phyloP scores from a whole-genome alignment of 2,329 filamentous ascomycete genomes.

The Tolypocladium guangdongense region DNA sequence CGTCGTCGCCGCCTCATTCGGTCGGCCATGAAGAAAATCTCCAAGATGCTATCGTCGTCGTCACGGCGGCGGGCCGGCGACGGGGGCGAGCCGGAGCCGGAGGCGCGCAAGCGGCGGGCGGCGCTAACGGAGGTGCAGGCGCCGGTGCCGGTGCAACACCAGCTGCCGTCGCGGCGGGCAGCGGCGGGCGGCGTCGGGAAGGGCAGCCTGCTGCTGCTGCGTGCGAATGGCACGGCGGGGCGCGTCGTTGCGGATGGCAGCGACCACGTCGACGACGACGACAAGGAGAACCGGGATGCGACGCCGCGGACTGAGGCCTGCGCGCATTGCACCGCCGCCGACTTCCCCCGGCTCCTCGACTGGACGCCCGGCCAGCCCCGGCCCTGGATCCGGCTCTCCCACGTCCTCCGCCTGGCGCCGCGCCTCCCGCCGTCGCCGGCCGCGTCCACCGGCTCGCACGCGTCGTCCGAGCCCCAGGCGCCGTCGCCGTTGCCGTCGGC shows the following conservation, averaged over 20 bases:
- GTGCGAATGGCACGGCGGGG: slow-evolving; percentile 8
- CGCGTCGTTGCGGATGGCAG: slow-evolving; percentile 17
- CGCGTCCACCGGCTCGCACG: background rate
- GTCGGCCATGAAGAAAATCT: slow-evolving; percentile 24
- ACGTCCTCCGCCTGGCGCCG: slow-evolving; percentile 8
- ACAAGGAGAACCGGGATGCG: background rate
- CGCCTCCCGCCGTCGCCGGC: slow-evolving; percentile 13
- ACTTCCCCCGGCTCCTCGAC: slow-evolving; percentile 23
- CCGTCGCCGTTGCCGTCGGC: background rate
- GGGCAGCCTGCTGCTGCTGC: slow-evolving; percentile 5
- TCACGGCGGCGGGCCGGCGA: slow-evolving; percentile 4
- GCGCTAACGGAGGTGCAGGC: slow-evolving; percentile 11
- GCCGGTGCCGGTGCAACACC: slow-evolving; percentile 20
- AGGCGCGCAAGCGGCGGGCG: slow-evolving; percentile 1
- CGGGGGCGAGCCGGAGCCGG: slow-evolving; percentile 9
- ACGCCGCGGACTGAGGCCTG: slow-evolving; percentile 13
- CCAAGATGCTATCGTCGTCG: slow-evolving; percentile 22
- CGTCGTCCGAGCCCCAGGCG: background rate
- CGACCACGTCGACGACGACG: background rate
- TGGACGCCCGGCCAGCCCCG: slow-evolving; percentile 23
- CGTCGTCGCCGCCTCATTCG: background rate
- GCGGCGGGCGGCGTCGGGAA: slow-evolving; percentile 1
- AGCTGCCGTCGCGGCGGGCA: slow-evolving; percentile 18
- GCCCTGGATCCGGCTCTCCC: slow-evolving; percentile 25
- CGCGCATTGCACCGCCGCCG: slow-evolving; percentile 20